A percentile compares a stretch with the other conserved stretches of the same genome.
These are phyloP conservation scores for Amaranthus hypochondriacus DNA, from an alignment of 148 eudicot species.

Conservation along the genomic window DNA sequence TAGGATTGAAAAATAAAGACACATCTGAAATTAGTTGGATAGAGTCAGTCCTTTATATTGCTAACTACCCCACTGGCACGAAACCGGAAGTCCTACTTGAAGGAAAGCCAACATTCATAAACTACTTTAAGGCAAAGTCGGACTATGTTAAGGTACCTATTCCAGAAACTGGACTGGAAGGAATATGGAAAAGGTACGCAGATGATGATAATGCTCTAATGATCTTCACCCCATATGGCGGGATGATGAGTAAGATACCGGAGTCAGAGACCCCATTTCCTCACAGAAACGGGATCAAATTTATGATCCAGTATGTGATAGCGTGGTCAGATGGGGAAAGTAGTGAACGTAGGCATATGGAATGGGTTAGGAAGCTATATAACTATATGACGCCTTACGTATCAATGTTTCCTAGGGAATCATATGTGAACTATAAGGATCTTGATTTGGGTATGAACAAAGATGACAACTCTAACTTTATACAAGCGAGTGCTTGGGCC, in stretches of 20 bases:
- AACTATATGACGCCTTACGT: conserved; percentile 34
- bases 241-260: conserved; percentile 33
- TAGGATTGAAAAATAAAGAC: conserved; percentile 27
- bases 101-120: conserved; percentile 27
- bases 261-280: conserved; percentile 37
- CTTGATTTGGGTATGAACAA: conserved; percentile 32
- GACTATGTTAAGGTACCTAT: conserved; percentile 26
- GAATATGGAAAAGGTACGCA: conserved; percentile 28
- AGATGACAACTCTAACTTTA: conserved; percentile 22
- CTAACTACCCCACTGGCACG: conserved; percentile 27
- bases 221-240: conserved; percentile 37
- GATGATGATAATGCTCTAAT: conserved; percentile 29
- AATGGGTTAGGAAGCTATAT: conserved; percentile 27
- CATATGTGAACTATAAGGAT: conserved; percentile 35
- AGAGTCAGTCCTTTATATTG: conserved; percentile 34
- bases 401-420: conserved; percentile 31
- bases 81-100: conserved; percentile 31
- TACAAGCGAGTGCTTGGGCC: conserved; percentile 33
- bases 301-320: conserved; percentile 30
- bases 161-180: conserved; percentile 28
- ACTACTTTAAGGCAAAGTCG: conserved; percentile 35
- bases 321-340: conserved; percentile 26
- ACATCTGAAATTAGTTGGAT: conserved; percentile 33
- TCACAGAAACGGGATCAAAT: conserved; percentile 33
- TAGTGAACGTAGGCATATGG: conserved; percentile 31